Evolutionary conservation across 2,329 filamentous ascomycete species (phyloP).

Genomic region (Fusarium papillatum): DNA sequence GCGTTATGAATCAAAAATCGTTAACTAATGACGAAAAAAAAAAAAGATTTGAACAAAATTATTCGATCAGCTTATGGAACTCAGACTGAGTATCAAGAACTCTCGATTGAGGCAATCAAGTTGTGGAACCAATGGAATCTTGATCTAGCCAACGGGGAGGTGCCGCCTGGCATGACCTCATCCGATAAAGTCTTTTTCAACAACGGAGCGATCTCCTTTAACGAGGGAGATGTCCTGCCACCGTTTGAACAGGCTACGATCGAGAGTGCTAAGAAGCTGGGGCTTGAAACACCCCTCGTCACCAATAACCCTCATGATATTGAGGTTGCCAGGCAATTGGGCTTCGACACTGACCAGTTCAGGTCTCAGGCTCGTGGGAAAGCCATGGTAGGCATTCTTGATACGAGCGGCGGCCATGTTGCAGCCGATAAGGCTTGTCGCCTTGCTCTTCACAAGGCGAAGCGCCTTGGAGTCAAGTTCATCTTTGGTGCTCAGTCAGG

Average conservation of each 20-base stretch:
- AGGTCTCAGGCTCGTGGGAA: slow-evolving; percentile 34
- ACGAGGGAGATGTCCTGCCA: slow-evolving; percentile 38
- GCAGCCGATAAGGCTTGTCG: slow-evolving; percentile 61
- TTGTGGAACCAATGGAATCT: slow-evolving; percentile 61
- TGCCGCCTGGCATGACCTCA: slow-evolving; percentile 53
- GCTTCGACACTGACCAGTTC: slow-evolving; percentile 55
- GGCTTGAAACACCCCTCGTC: slow-evolving; percentile 51
- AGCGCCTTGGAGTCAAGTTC: slow-evolving; percentile 55
- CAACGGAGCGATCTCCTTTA: slow-evolving; percentile 51
- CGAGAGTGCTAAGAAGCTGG: slow-evolving; percentile 50
- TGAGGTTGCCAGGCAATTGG: slow-evolving; percentile 40
- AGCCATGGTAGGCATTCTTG: slow-evolving; percentile 54
- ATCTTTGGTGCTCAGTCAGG: slow-evolving; percentile 52
- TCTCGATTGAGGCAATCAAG: slow-evolving; percentile 57
- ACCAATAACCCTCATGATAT: slow-evolving; percentile 46
- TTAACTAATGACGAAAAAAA: background rate
- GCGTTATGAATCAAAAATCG: background rate
- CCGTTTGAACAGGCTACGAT: slow-evolving; percentile 54
- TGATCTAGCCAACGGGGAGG: slow-evolving; percentile 47
- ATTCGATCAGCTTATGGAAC: slow-evolving; percentile 54
- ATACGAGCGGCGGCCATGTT: slow-evolving; percentile 60
- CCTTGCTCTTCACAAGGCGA: slow-evolving; percentile 58
- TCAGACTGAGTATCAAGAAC: slow-evolving; percentile 60
- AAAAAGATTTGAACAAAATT: slow-evolving; percentile 54
- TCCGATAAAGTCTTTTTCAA: slow-evolving; percentile 54